Conservation (phyloP, 2,329 filamentous ascomycete genomes). For the Juglanconis sp. region DNA sequence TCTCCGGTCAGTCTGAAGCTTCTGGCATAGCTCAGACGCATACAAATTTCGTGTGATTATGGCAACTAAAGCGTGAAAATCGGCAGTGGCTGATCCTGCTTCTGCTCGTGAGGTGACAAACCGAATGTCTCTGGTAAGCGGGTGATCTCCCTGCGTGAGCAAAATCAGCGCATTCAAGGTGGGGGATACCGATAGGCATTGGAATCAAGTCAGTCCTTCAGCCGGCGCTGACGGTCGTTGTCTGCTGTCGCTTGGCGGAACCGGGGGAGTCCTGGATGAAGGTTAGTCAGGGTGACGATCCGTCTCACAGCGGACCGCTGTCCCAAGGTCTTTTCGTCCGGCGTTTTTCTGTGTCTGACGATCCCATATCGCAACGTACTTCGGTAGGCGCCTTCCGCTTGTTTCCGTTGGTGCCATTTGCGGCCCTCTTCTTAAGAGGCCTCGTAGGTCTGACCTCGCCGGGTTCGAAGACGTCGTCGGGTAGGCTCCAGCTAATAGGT, state of each 20-base stretch:
- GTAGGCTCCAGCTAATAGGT: conserved; percentile 70
- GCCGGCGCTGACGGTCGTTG: conserved; percentile 26
- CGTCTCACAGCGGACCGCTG: neutral
- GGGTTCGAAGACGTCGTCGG: conserved; percentile 81
- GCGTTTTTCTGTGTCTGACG: conserved; percentile 5
- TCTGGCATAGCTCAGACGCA: neutral
- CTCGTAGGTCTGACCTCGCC: conserved; percentile 69
- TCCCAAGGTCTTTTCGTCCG: neutral
- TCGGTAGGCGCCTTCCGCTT: conserved; percentile 47
- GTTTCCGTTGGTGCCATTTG: conserved; percentile 39
- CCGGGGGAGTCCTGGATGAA: conserved; percentile 14
- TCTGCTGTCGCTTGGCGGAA: conserved; percentile 20
- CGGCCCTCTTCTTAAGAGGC: conserved; percentile 52
- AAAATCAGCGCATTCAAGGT: conserved; percentile 17
- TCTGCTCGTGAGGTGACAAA: neutral
- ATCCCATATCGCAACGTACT: conserved; percentile 29
- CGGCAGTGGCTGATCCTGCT: neutral
- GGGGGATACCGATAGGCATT: neutral
- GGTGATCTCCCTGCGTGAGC: conserved; percentile 14
- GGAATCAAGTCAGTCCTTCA: conserved; percentile 20
- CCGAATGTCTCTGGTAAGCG: conserved; percentile 3
- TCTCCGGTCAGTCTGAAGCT: neutral
- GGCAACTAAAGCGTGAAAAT: neutral
- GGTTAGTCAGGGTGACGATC: conserved; percentile 14
- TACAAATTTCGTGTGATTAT: neutral